These are phyloP conservation scores for Nematocida ironsii DNA, from an alignment of 371 early-diverging fungal species.

Conservation along the genomic window DNA sequence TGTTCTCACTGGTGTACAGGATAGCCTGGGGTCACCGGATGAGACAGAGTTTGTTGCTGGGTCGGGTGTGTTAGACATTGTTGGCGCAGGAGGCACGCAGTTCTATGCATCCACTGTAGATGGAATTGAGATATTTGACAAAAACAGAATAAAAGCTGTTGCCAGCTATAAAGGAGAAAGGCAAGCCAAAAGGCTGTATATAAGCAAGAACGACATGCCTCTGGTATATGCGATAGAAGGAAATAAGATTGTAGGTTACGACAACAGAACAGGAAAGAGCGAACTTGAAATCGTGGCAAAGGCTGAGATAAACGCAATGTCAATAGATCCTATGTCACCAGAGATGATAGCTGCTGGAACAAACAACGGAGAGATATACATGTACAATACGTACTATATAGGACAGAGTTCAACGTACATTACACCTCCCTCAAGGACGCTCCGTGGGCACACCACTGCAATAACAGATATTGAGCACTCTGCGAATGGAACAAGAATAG, in stretches of 20 bases:
- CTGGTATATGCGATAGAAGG: constrained; percentile 42
- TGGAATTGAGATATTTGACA: constrained; percentile 57
- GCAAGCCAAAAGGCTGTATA: constrained; percentile 24
- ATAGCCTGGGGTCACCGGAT: too few relatives aligned
- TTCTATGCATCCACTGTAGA: constrained; percentile 54
- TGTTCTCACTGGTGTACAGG: neutral
- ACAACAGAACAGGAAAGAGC: constrained; percentile 59
- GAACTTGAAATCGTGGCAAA: constrained; percentile 24
- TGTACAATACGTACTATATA: constrained; percentile 92
- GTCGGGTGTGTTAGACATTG: constrained; percentile 25
- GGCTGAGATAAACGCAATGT: constrained; percentile 60
- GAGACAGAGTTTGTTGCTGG: constrained; percentile 13
- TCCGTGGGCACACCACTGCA: constrained; percentile 90
- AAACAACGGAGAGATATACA: constrained; percentile 63
- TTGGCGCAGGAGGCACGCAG: neutral
- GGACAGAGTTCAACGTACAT: constrained; percentile 85
- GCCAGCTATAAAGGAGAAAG: constrained; percentile 32
- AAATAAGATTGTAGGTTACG: constrained; percentile 57
- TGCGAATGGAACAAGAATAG: constrained; percentile 90
- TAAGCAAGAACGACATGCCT: neutral
- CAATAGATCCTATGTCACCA: constrained; percentile 58
- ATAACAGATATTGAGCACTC: constrained; percentile 91
- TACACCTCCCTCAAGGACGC: constrained; percentile 76
- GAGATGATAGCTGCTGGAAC: constrained; percentile 25
- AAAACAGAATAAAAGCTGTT: constrained; percentile 42